These are phyloP conservation scores for Leccinum ochraceum DNA, from an alignment of 768 basidiomycete species.

Conservation along the genomic window DNA sequence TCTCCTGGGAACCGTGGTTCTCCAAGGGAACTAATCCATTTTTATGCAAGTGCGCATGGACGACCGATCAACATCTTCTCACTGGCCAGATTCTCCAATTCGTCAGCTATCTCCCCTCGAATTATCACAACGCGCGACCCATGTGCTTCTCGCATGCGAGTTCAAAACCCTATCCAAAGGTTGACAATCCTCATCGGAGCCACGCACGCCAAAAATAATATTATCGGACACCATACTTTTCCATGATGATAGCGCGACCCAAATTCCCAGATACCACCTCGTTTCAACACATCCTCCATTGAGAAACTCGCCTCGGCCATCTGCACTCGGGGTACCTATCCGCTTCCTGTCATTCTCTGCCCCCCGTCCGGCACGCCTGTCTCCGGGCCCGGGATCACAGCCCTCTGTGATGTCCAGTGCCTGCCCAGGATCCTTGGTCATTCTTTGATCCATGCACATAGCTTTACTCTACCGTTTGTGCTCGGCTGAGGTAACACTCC, in stretches of 20 bases:
- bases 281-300: not conserved
- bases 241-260: not conserved
- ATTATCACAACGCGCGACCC: not conserved
- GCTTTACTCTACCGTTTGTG: not conserved
- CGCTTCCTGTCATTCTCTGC: not conserved
- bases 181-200: not conserved
- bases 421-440: not conserved
- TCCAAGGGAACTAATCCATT: not conserved
- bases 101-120: slow-evolving; percentile 5
- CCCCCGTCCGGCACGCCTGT: slow-evolving; percentile 1
- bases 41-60: not conserved
- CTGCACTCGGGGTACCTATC: not conserved
- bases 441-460: not conserved
- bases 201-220: slow-evolving; percentile 1
- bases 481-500: slow-evolving; percentile 1
- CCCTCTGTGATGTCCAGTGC: slow-evolving; percentile 1
- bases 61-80: not conserved
- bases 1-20: slow-evolving; percentile 3
- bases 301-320: not conserved
- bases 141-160: slow-evolving; percentile 10
- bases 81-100: not conserved
- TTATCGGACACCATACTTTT: not conserved
- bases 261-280: slow-evolving; percentile 8
- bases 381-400: slow-evolving; percentile 11
- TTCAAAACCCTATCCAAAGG: slow-evolving; percentile 18